Evolutionary conservation across 148 eudicot species (phyloP), one percentile per base, ranked within the genome.

Genomic region (Persicaria maculosa): DNA sequence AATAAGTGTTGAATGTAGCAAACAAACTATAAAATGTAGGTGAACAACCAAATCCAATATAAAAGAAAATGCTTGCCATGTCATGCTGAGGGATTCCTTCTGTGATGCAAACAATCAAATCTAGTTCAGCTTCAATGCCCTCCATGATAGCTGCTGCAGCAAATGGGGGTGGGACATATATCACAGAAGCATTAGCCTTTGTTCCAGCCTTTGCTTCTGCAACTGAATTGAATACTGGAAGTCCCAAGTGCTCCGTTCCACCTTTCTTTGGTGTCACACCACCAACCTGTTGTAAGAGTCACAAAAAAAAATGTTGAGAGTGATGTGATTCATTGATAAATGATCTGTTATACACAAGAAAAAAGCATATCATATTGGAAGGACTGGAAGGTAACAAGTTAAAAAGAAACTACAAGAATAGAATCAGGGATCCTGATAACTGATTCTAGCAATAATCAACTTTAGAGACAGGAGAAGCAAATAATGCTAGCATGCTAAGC

Each of bases 51-150:
- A 19, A 10, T 62, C 72, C 17, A 76, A 53, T 44, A 6, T 61
- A 71, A 40, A 53, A 65, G 48, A 53, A 75, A 77, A 7, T 44
- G 25, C 48, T 83, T 87, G 89, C 98, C 98, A 95, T 95, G 83
- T 95, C 98, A 79, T 95, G 97, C 80, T 95, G 98, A 77, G 98
- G 98, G 76, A 95, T 92, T 83, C 98, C 98, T 85, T 95, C 97
- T 3, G 98, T 95, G 84, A 95, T 90, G 85, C 98, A 95, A 58
- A 95, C 98, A 71, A 95, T 78, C 77, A 95, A 84, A 84, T 95
- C 97, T 48, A 95, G 80, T 76, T 95, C 97, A 77, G 98, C 98
- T 78, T 92, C 98, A 82, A 95, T 9, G 50, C 87, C 91, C 86
- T 95, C 98, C 98, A 95, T 80, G 74, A 95, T 92, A 74, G 98